Base-by-base conservation (phyloP, 2,329 filamentous ascomycete genomes). In the Paraphaeosphaeria minitans region DNA sequence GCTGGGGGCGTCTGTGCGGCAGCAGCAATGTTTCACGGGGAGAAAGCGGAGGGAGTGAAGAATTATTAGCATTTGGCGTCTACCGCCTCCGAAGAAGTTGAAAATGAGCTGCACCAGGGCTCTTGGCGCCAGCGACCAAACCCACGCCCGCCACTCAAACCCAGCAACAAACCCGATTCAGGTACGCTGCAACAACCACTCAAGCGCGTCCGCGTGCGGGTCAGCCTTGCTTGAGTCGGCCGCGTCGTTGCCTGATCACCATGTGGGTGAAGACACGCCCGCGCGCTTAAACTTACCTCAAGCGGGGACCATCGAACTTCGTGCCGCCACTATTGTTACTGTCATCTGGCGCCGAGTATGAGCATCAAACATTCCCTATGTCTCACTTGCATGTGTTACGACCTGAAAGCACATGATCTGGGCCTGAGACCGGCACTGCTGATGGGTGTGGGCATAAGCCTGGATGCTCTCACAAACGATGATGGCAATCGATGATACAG, bases 1-100 rank as follows among this genome's bases (percentile, higher is more conserved):
- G 54, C 42, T 50, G 51, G 53, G 51, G 14, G 53, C 54, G 62
- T 60, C 63, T 55, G 57, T 56, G 62, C 55, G 55, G 59, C 19
- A 52, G 35, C 57, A 33, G 54, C 60, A 63, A 62, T 62, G 59
- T 54, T 39, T 45, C 49, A 56, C 21, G 61, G 51, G 57, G 45
- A 24, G 16, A 29, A 53, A n/a, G 56, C 39, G 56, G 49, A 41
- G 47, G 24, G 55, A 50, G 48, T 50, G 52, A 55, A 49, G 54
- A 55, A 46, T 53, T 50, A 16, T 35, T 33, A 51, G 21, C 29
- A 33, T 27, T 27, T 31, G 42, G 24, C 53, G 51, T 29, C n/a
- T 37, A 39, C 19, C 29, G 42, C 29, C 21, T 31, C 24, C 51
- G 4, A 3, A 31, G 4, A 3, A 31, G 29, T 31, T 10, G 29